A percentile compares a stretch with the other conserved stretches of the same genome.
phyloP scores from a whole-genome alignment of 83 land plant genomes.

The Picea abies region DNA sequence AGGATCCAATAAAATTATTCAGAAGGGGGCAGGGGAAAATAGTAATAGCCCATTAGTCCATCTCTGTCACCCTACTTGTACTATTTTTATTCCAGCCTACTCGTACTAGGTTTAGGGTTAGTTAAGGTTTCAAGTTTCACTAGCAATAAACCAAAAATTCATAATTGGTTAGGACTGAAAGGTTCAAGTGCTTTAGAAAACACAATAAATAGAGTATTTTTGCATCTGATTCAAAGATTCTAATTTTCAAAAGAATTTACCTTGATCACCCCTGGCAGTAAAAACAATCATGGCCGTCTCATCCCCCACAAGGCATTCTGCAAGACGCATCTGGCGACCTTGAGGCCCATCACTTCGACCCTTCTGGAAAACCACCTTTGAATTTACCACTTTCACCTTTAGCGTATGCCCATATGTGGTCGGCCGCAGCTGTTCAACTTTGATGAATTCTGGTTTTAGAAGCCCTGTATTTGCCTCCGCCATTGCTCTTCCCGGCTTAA shows the following conservation, averaged over 20 bases:
- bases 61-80: too few species aligned
- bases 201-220: too few species aligned
- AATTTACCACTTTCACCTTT: slow-evolving; percentile 36
- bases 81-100: too few species aligned
- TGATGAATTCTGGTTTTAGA: background rate
- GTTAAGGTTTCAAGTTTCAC: too few species aligned
- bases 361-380: slow-evolving; percentile 48
- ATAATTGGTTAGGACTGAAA: too few species aligned
- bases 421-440: slow-evolving; percentile 8
- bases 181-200: too few species aligned
- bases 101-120: too few species aligned
- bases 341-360: slow-evolving; percentile 32
- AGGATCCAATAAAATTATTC: too few species aligned
- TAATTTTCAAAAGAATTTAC: background rate
- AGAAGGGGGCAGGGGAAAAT: too few species aligned
- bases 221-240: too few species aligned
- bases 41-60: too few species aligned
- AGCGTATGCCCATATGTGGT: slow-evolving; percentile 4
- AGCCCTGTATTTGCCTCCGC: slow-evolving; percentile 24
- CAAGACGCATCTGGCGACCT: slow-evolving; percentile 38
- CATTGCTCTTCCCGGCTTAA: slow-evolving; percentile 19
- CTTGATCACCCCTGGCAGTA: slow-evolving; percentile 46
- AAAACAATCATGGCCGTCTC: slow-evolving; percentile 43
- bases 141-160: too few species aligned
- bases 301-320: slow-evolving; percentile 54